Evolutionary conservation across 2,329 filamentous ascomycete species (phyloP), one percentile per base, ranked within the genome.

Genomic region (Cadophora luteo-olivacea): DNA sequence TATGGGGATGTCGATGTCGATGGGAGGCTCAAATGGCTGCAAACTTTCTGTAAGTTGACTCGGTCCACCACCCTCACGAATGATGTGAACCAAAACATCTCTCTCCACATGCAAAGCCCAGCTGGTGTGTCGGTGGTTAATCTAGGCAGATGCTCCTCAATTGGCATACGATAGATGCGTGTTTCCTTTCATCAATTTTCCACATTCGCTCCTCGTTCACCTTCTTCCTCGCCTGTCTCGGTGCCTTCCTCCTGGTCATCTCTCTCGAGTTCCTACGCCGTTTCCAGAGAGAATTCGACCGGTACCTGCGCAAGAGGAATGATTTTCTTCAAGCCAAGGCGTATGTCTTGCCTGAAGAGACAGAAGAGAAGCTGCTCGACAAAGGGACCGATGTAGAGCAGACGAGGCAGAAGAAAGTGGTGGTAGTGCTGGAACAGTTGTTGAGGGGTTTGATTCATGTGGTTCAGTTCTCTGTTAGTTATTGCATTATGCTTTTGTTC

Each of bases 141-240:
- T 33, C 19, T 24, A 11, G 3, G 8, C n/a, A 76, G 74, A 75
- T 75, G 73, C 72, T 74, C 7, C 64, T 74, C 3, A 75, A 75
- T 48, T 75, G 72, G 72, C 61, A 68, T 22, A 75, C 71, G 16
- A 70, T 74, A 58, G 70, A 75, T 29, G 67, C 69, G 7, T 75
- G 73, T 54, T 74, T 75, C 58, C 68, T 75, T 4, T 66, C 63
- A 22, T 69, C 71, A 0, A 57, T 66, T 5, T 68, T 75, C 54
- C 73, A 70, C 49, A 69, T 75, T 29, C 68, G 64, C 25, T 70
- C 71, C 16, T 52, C 65, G 3, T 70, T 74, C 41, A 67, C 57
- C 7, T 74, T 76, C 64, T 68, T 72, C 41, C 67, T 75, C 24
- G 62, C 70, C 6, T 74, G 72, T 63, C 65, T 76, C 16, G 52